Conservation (phyloP, 495 filamentous ascomycete genomes). For the Neurospora sp. region DNA sequence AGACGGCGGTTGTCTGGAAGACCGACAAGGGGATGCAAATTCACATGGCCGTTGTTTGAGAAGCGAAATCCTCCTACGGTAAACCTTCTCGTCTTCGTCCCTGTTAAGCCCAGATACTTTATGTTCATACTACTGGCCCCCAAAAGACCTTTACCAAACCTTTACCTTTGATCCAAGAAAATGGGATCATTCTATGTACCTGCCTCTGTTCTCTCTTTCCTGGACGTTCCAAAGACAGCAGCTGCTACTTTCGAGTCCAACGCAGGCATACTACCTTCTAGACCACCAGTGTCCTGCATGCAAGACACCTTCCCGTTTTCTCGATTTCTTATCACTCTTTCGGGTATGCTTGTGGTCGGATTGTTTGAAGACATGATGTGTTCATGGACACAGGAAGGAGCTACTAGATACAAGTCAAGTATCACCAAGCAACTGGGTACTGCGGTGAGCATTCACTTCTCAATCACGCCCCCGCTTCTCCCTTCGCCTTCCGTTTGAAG, state of each 20-base stretch:
- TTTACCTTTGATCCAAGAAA: not conserved
- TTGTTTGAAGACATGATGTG: not conserved
- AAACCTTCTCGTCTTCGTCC: not conserved
- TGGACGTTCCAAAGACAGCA: not conserved
- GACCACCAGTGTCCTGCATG: not conserved
- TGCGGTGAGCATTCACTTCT: not conserved
- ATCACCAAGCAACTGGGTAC: not conserved
- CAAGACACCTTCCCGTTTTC: not conserved
- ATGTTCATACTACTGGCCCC: not conserved
- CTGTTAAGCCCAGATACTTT: not conserved
- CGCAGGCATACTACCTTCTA: not conserved
- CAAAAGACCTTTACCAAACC: not conserved
- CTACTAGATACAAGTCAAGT: not conserved
- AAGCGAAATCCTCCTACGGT: not conserved
- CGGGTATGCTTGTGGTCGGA: not conserved
- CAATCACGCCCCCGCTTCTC: not conserved
- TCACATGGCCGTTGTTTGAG: slow-evolving; percentile 36
- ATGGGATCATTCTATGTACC: not conserved
- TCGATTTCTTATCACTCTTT: not conserved
- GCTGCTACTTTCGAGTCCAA: not conserved
- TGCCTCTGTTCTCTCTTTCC: not conserved
- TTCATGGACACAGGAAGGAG: not conserved
- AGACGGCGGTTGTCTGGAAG: slow-evolving; percentile 39
- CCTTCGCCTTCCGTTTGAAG: not conserved
- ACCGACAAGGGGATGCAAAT: slow-evolving; percentile 42